phyloP scores from a whole-genome alignment of 2,329 filamentous ascomycete genomes.

The Fusarium sp. region DNA sequence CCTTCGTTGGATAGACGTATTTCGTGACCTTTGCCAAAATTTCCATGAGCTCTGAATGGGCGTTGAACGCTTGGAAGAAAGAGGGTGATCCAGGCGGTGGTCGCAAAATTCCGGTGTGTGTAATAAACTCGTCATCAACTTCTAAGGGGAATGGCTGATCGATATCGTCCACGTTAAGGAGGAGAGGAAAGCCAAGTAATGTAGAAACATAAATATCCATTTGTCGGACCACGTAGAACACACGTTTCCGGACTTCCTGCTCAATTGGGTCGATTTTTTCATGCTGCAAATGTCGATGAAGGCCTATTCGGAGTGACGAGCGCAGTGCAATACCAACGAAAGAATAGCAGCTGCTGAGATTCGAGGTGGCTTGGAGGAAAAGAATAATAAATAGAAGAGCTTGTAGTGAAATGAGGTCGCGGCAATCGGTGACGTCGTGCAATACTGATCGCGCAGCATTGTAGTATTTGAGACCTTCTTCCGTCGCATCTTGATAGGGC shows the following conservation, averaged over 20 bases:
- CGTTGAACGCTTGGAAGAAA: slow-evolving; percentile 71
- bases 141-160: slow-evolving; percentile 72
- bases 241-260: slow-evolving; percentile 67
- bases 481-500: slow-evolving; percentile 59
- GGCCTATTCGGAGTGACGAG: slow-evolving; percentile 77
- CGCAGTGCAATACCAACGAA: slow-evolving; percentile 81
- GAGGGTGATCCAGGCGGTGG: slow-evolving; percentile 65
- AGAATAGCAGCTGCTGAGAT: slow-evolving; percentile 80
- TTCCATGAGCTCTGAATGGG: slow-evolving; percentile 68
- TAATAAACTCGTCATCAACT: slow-evolving; percentile 74
- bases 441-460: slow-evolving; percentile 71
- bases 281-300: slow-evolving; percentile 76
- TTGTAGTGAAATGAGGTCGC: slow-evolving; percentile 77
- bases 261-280: slow-evolving; percentile 69
- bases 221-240: slow-evolving; percentile 74
- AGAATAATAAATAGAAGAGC: slow-evolving; percentile 81
- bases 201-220: slow-evolving; percentile 76
- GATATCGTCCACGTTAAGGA: slow-evolving; percentile 70
- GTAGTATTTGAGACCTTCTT: slow-evolving; percentile 77
- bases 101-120: slow-evolving; percentile 61
- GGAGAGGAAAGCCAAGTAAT: slow-evolving; percentile 70
- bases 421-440: slow-evolving; percentile 72
- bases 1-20: slow-evolving; percentile 71
- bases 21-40: slow-evolving; percentile 72
- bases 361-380: slow-evolving; percentile 81